Percentiles rank a stretch among this genome's conserved stretches.
These are phyloP conservation scores for Tolypocladium endophyticum DNA, from an alignment of 2,329 filamentous ascomycete species.

Conservation along the genomic window DNA sequence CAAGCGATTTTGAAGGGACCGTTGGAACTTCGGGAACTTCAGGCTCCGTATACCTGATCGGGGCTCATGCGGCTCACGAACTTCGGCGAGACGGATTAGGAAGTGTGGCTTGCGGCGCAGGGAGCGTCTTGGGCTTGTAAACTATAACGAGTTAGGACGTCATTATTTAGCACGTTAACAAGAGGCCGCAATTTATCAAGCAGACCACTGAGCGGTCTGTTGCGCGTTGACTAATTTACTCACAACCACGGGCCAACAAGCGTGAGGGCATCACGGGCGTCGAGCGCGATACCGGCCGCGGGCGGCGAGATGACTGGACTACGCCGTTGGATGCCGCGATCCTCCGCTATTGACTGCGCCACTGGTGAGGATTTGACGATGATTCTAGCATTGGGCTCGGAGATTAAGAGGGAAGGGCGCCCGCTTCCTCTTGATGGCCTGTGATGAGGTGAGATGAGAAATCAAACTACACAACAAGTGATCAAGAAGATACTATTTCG, in stretches of 20 bases:
- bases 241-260: background rate
- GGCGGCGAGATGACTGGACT: background rate
- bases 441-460: background rate
- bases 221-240: background rate
- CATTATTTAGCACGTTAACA: background rate
- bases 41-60: too few relatives aligned
- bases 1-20: background rate
- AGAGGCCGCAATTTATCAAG: background rate
- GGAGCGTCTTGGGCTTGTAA: background rate
- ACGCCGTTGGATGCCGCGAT: background rate
- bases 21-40: too few relatives aligned
- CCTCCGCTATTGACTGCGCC: background rate
- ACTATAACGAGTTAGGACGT: background rate
- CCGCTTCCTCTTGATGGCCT: background rate
- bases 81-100: constrained; percentile 6
- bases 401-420: background rate
- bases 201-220: background rate
- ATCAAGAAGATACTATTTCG: background rate
- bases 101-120: background rate
- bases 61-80: too few relatives aligned
- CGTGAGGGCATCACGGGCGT: background rate
- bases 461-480: background rate
- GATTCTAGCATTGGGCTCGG: background rate
- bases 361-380: background rate
- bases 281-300: background rate